These are phyloP conservation scores for Picea mariana DNA, from an alignment of 83 land plant genomes.

Conservation along the genomic window DNA sequence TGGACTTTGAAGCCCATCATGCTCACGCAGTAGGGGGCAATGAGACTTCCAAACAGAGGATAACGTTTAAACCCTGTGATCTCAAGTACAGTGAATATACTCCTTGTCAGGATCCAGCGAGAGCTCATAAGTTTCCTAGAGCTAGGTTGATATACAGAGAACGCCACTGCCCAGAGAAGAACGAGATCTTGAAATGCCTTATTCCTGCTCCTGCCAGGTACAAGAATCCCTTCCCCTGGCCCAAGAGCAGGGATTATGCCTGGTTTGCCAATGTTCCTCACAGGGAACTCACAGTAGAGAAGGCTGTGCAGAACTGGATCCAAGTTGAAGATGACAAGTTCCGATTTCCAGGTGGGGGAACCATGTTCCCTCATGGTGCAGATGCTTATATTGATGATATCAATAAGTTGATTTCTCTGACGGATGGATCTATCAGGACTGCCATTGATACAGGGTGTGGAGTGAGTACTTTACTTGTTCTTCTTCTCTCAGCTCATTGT, in stretches of 20 bases:
- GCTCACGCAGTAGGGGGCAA: constrained; percentile 8
- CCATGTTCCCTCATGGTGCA: constrained; percentile 35
- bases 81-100: constrained; percentile 43
- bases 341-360: constrained; percentile 52
- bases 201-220: constrained; percentile 36
- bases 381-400: constrained; percentile 45
- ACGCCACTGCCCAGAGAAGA: constrained; percentile 39
- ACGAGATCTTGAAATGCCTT: constrained; percentile 20
- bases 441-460: constrained; percentile 53
- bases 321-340: constrained; percentile 34
- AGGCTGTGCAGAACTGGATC: constrained; percentile 49
- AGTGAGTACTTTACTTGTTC: constrained; percentile 35
- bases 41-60: constrained; percentile 1
- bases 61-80: constrained; percentile 13
- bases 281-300: constrained; percentile 31
- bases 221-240: constrained; percentile 36
- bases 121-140: constrained; percentile 28
- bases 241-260: constrained; percentile 38
- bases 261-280: constrained; percentile 50
- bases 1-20: constrained; percentile 36
- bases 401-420: constrained; percentile 28
- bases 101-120: constrained; percentile 42
- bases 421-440: constrained; percentile 38
- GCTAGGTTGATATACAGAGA: constrained; percentile 32
- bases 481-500: neutral